Percentiles rank a stretch among this genome's conserved stretches.
These are phyloP conservation scores for Penicillium sp. DNA, from an alignment of 2,329 filamentous ascomycete genomes.

Conservation along the genomic window DNA sequence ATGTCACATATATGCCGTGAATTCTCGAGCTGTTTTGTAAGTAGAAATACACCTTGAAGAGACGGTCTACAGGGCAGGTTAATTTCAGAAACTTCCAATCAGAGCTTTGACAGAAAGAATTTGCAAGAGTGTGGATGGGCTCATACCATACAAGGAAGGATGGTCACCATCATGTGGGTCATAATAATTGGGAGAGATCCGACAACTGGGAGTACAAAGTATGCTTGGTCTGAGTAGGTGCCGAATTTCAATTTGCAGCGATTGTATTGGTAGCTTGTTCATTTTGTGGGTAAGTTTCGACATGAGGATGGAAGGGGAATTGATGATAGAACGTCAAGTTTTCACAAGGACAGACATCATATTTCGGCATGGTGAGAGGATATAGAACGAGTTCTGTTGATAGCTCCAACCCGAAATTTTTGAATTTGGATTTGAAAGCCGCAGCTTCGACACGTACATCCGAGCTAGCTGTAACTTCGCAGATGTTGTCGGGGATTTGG, in stretches of 20 bases:
- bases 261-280: not conserved
- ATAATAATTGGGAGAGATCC: not conserved
- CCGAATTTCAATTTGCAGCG: not conserved
- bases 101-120: too few relatives aligned
- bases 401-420: not conserved
- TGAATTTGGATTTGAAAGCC: not conserved
- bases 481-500: not conserved
- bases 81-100: too few relatives aligned
- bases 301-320: not conserved
- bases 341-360: not conserved
- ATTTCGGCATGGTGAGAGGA: not conserved
- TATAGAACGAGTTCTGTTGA: not conserved
- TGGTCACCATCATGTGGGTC: not conserved
- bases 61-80: too few relatives aligned
- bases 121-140: not conserved
- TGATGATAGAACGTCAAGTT: not conserved
- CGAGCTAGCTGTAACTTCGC: not conserved
- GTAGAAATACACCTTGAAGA: too few relatives aligned
- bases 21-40: too few relatives aligned
- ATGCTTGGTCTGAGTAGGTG: not conserved
- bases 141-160: not conserved
- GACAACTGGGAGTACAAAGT: not conserved
- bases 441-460: not conserved
- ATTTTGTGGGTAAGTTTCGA: not conserved
- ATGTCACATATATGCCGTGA: too few relatives aligned